Evolutionary conservation across 345 rosid genomes (phyloP).

Genomic region (Brassica juncea): DNA sequence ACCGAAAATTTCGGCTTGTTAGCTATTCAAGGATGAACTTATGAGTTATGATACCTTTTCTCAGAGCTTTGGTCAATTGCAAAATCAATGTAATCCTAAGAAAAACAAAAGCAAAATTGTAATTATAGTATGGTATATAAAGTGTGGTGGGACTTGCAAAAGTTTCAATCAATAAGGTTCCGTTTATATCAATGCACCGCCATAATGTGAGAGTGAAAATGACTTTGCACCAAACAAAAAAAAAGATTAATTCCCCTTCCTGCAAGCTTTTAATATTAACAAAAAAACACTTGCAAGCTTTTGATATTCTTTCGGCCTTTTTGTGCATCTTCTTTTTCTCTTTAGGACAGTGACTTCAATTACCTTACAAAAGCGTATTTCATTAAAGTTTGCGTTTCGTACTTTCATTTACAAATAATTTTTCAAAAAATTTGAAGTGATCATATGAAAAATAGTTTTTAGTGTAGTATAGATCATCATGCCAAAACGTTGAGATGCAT

Average conservation of each 20-base stretch:
- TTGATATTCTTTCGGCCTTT: background rate
- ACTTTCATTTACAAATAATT: background rate
- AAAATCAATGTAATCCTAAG: background rate
- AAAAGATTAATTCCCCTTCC: constrained; percentile 13
- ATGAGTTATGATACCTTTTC: background rate
- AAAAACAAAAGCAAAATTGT: background rate
- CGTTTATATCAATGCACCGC: constrained; percentile 20
- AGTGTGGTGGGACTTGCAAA: constrained; percentile 31
- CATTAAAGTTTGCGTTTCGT: background rate
- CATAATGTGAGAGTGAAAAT: constrained; percentile 19
- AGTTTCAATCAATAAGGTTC: constrained; percentile 29
- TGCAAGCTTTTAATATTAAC: constrained; percentile 14
- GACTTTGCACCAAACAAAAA: constrained; percentile 28
- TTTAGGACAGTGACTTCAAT: background rate
- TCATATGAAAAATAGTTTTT: background rate
- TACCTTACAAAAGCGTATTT: background rate
- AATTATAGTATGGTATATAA: background rate
- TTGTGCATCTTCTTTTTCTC: background rate
- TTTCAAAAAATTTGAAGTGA: background rate
- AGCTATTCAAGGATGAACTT: background rate
- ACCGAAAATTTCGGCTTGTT: background rate
- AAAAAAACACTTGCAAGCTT: background rate
- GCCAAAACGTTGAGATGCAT: constrained; percentile 1
- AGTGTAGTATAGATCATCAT: constrained; percentile 5
- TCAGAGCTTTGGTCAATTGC: background rate